Conservation (phyloP, 192 early-diverging fungal species). For the Rhizoclosmatium globosum region DNA sequence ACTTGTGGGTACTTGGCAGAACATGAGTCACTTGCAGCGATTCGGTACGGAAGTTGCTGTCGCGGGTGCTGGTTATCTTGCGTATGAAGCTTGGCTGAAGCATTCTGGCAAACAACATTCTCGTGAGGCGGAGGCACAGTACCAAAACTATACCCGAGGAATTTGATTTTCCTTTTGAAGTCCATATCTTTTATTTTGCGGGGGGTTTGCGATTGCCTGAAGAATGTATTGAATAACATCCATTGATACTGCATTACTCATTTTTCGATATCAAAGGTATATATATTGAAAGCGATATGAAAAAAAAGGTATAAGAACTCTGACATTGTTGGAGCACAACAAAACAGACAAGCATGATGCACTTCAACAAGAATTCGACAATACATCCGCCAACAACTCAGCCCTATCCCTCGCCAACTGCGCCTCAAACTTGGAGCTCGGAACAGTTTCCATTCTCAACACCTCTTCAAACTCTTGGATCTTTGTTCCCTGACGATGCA, state of each 20-base stretch:
- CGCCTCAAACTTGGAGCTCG: background rate
- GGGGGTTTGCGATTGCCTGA: too few species aligned
- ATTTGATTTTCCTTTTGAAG: too few species aligned
- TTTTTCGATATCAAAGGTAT: too few species aligned
- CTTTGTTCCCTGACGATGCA: conserved; percentile 18
- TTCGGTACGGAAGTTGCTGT: conserved; percentile 5
- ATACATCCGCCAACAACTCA: background rate
- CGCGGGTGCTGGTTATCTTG: background rate
- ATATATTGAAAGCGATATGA: too few species aligned
- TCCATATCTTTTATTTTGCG: too few species aligned
- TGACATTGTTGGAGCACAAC: too few species aligned
- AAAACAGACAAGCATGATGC: too few species aligned
- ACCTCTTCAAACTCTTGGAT: conserved; percentile 28
- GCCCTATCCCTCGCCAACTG: conserved; percentile 9
- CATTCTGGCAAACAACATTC: conserved; percentile 1
- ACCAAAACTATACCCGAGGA: background rate
- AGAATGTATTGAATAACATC: too few species aligned
- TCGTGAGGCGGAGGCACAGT: background rate
- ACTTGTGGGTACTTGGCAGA: background rate
- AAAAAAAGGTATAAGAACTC: too few species aligned
- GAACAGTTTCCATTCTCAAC: background rate
- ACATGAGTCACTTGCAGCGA: background rate
- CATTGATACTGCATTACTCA: too few species aligned
- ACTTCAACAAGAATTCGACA: too few species aligned
- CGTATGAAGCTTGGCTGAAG: background rate